A percentile compares a stretch with the other conserved stretches of the same genome.
These are phyloP conservation scores for Globisporangium heterothallicum DNA, from an alignment of 352 stramenopile species.

Conservation along the genomic window DNA sequence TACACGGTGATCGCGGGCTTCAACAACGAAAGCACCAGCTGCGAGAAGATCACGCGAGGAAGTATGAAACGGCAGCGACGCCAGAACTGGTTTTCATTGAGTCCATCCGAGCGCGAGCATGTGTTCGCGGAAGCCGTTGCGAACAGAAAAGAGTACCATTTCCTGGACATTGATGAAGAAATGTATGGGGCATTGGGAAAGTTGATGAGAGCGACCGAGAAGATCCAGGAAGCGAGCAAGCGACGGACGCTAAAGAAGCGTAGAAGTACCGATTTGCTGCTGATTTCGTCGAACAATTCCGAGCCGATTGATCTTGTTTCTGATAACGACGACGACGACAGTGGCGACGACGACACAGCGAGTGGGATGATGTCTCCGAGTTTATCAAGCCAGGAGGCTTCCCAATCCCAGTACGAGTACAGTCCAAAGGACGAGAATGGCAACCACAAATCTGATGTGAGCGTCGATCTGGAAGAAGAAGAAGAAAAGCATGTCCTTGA, in stretches of 20 bases:
- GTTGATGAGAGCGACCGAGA: not conserved
- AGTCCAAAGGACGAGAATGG: not conserved
- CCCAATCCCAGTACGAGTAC: not conserved
- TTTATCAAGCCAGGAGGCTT: not conserved
- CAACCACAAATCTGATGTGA: not conserved
- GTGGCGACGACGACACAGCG: not conserved
- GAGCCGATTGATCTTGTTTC: constrained; percentile 11
- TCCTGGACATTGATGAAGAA: constrained; percentile 9
- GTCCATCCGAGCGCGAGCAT: not conserved
- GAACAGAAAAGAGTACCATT: constrained; percentile 1
- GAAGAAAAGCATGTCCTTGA: not conserved
- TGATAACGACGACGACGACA: constrained; percentile 2
- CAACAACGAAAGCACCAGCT: not conserved
- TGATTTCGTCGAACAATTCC: not conserved
- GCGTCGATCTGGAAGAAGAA: not conserved
- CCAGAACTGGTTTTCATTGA: constrained; percentile 12
- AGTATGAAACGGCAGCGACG: constrained; percentile 6
- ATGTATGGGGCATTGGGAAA: constrained; percentile 10
- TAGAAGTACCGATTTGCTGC: not conserved
- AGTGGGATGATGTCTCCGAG: not conserved
- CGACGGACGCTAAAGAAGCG: constrained; percentile 5
- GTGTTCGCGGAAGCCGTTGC: not conserved
- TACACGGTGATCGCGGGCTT: constrained; percentile 7
- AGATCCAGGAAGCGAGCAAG: not conserved
- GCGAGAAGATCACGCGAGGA: constrained; percentile 10